Conservation (phyloP, 2,329 filamentous ascomycete genomes). For the Grosmannia huntii region DNA sequence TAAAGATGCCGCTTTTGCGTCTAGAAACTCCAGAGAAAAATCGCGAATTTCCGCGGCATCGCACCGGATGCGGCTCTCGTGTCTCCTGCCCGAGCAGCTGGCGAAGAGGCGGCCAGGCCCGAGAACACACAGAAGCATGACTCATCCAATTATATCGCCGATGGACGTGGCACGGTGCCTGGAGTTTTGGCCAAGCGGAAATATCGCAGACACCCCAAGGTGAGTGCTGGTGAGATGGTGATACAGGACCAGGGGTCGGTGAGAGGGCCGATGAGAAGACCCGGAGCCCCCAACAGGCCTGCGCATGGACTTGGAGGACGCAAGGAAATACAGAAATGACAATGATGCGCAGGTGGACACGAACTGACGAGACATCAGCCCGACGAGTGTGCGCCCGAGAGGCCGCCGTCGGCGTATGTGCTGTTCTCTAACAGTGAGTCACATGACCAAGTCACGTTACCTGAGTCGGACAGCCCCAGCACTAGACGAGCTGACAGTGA, state of each 20-base stretch:
- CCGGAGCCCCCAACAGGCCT: neutral
- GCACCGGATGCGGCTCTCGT: constrained; percentile 39
- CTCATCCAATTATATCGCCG: constrained; percentile 16
- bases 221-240: constrained; percentile 16
- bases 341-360: neutral
- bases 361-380: constrained; percentile 29
- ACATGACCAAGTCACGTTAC: neutral
- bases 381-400: constrained; percentile 68
- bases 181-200: constrained; percentile 51
- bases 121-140: constrained; percentile 22
- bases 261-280: neutral
- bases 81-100: constrained; percentile 33
- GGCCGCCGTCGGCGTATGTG: constrained; percentile 72
- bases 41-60: constrained; percentile 59
- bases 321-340: neutral
- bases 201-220: constrained; percentile 67
- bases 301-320: neutral
- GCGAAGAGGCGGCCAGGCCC: constrained; percentile 42
- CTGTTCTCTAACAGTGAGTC: constrained; percentile 71
- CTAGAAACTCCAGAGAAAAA: constrained; percentile 72
- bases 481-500: neutral
- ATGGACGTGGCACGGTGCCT: constrained; percentile 29
- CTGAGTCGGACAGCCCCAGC: neutral
- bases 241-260: neutral
- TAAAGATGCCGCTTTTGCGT: neutral